phyloP scores from a whole-genome alignment of 306 rosid species.

The Pueraria montana region DNA sequence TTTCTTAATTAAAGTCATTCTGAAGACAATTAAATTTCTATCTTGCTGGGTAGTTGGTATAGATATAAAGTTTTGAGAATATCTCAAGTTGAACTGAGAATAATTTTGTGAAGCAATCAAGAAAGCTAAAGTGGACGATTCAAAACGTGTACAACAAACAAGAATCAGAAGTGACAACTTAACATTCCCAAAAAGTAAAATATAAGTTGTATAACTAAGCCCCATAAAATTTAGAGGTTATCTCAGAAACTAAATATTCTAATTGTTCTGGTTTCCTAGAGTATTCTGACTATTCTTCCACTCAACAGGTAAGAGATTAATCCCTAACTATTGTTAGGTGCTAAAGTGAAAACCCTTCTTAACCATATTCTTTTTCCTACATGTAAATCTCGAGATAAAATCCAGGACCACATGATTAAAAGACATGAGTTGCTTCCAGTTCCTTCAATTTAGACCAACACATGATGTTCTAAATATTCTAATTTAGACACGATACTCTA shows the following conservation, averaged over 20 bases:
- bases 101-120: background rate
- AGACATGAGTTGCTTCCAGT: background rate
- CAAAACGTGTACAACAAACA: conserved; percentile 12
- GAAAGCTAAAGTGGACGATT: background rate
- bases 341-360: background rate
- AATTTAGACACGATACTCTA: background rate
- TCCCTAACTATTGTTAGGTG: background rate
- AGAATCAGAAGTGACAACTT: background rate
- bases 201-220: background rate
- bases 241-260: background rate
- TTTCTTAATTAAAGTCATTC: background rate
- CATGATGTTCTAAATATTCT: background rate
- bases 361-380: background rate
- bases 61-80: background rate
- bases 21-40: background rate
- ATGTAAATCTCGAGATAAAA: background rate
- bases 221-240: background rate
- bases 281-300: background rate
- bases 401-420: background rate
- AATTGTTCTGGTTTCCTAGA: background rate
- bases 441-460: background rate
- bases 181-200: background rate
- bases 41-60: background rate
- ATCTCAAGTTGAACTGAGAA: background rate
- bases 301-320: background rate